phyloP scores from a whole-genome alignment of 495 filamentous ascomycete genomes.

The Parathielavia hyrcaniae region DNA sequence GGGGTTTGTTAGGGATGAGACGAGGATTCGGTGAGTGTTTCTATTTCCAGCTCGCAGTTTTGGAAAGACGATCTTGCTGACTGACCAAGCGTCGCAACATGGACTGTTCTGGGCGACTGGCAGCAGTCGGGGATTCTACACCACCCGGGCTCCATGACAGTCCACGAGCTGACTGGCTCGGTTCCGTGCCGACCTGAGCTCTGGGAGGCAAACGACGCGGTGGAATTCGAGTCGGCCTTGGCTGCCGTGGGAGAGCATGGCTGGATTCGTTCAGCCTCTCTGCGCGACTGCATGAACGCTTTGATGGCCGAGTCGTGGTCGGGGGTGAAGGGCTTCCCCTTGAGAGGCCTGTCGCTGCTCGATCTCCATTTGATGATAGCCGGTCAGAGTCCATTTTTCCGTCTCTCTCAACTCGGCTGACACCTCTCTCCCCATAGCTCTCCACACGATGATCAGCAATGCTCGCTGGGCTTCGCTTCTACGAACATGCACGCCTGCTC shows the following conservation, averaged over 20 bases:
- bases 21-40: constrained; percentile 6
- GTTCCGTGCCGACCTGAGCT: constrained; percentile 10
- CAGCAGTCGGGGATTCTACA: constrained; percentile 17
- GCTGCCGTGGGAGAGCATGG: background rate
- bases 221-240: constrained; percentile 6
- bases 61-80: background rate
- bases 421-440: background rate
- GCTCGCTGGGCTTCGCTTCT: background rate
- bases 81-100: constrained; percentile 6
- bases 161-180: constrained; percentile 10
- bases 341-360: background rate
- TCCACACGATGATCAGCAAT: constrained; percentile 3
- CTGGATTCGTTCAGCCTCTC: constrained; percentile 10
- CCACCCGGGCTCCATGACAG: constrained; percentile 1
- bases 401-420: background rate
- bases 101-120: constrained; percentile 12
- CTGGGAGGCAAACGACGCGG: constrained; percentile 14
- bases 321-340: background rate
- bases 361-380: background rate
- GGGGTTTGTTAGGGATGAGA: constrained; percentile 9
- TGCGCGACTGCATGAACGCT: constrained; percentile 5
- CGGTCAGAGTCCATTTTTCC: background rate
- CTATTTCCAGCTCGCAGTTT: background rate
- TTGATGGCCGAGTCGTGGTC: constrained; percentile 9
- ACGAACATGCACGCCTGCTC: background rate